Evolutionary conservation across 208 protist species (phyloP).

Genomic region (Trypanosoma lewisi): DNA sequence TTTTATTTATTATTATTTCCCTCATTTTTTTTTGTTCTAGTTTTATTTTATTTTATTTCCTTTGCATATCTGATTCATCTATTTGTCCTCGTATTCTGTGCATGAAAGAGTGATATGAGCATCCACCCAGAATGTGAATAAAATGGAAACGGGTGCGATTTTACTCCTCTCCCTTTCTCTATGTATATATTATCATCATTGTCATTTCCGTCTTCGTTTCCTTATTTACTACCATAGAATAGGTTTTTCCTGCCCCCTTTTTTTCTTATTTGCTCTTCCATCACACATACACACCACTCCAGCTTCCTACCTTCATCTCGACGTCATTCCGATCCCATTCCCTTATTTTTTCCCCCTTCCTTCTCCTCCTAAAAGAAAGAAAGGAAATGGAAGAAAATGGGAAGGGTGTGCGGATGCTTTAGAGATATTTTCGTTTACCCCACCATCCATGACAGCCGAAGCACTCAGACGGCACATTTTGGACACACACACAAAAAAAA

Average conservation of each 20-base stretch:
- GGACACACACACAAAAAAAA: neutral
- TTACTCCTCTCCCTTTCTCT: neutral
- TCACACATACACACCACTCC: too few species aligned
- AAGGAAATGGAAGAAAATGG: conserved; percentile 1
- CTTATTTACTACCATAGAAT: too few species aligned
- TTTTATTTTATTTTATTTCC: neutral
- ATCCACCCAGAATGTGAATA: neutral
- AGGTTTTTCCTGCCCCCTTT: too few species aligned
- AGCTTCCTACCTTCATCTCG: too few species aligned
- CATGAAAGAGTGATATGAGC: neutral
- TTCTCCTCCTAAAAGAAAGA: conserved; percentile 8
- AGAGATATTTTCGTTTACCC: too few species aligned
- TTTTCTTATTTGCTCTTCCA: too few species aligned
- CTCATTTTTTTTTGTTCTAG: neutral
- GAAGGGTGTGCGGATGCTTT: neutral
- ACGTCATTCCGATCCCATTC: too few species aligned
- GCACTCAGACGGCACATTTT: too few species aligned
- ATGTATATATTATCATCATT: too few species aligned
- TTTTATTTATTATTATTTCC: neutral
- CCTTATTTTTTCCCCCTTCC: neutral
- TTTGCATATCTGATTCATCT: neutral
- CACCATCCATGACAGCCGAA: too few species aligned
- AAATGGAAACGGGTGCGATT: neutral
- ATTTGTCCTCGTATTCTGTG: neutral
- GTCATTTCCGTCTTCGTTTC: too few species aligned